phyloP scores from a whole-genome alignment of 192 early-diverging fungal genomes.

The Dispira simplex region DNA sequence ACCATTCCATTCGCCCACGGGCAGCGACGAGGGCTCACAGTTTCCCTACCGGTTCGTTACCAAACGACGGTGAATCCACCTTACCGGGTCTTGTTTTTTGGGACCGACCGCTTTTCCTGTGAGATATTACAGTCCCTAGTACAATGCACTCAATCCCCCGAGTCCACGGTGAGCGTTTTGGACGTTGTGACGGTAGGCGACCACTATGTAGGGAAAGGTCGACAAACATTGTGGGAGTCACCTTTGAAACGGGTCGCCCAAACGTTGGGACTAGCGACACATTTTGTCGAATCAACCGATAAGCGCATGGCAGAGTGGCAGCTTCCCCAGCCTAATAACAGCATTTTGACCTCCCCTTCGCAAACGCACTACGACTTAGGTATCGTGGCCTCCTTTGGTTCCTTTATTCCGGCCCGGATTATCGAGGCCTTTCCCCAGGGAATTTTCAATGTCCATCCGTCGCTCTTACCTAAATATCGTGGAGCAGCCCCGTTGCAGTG shows the following conservation, averaged over 20 bases:
- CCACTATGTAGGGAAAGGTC: slow-evolving; percentile 13
- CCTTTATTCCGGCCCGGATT: slow-evolving; percentile 60
- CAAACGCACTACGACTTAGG: slow-evolving; percentile 58
- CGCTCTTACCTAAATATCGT: slow-evolving; percentile 81
- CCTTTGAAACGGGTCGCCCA: slow-evolving; percentile 6
- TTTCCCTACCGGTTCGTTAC: no score
- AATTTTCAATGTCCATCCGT: slow-evolving; percentile 88
- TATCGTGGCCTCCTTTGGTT: slow-evolving; percentile 89
- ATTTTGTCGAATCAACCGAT: neutral
- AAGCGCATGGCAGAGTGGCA: neutral
- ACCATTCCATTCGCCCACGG: no score
- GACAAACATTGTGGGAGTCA: slow-evolving; percentile 13
- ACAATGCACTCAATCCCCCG: slow-evolving; percentile 15
- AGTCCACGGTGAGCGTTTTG: slow-evolving; percentile 15
- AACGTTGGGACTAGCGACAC: slow-evolving; percentile 1
- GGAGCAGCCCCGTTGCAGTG: slow-evolving; percentile 84
- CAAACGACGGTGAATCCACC: neutral
- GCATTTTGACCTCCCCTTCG: neutral
- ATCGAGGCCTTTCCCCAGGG: slow-evolving; percentile 46
- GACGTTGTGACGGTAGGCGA: slow-evolving; percentile 4
- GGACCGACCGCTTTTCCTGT: slow-evolving; percentile 68
- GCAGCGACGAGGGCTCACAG: no score
- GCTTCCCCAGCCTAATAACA: neutral
- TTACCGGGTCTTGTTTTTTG: slow-evolving; percentile 62
- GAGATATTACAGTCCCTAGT: slow-evolving; percentile 35